Percentiles rank a stretch among this genome's conserved stretches.
These are phyloP conservation scores for Camellia japonica DNA, from an alignment of 148 eudicot species.

Conservation along the genomic window DNA sequence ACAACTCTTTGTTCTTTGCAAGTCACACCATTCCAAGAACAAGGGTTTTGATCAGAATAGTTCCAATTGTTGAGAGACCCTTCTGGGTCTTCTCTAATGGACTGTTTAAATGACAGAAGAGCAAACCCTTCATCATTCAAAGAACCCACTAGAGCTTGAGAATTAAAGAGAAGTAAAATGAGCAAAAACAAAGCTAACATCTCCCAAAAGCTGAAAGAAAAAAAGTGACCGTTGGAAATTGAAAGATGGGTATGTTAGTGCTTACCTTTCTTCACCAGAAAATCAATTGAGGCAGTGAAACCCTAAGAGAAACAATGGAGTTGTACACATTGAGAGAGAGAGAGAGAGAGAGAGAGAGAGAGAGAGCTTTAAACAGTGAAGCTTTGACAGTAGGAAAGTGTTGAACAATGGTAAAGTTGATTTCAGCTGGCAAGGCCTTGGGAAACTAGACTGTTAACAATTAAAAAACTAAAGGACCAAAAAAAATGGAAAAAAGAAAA, in stretches of 20 bases:
- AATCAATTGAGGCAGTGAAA: constrained; percentile 20
- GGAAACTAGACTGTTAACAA: constrained; percentile 25
- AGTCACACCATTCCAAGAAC: constrained; percentile 94
- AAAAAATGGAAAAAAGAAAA: background rate
- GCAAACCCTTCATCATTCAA: constrained; percentile 81
- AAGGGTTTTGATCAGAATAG: constrained; percentile 68
- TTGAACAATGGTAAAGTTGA: constrained; percentile 31
- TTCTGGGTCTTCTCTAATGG: constrained; percentile 71
- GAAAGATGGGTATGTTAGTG: background rate
- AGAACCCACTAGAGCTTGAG: constrained; percentile 31
- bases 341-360: constrained; percentile 24
- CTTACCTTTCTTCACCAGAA: constrained; percentile 33
- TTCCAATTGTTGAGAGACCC: constrained; percentile 81
- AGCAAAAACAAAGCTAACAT: constrained; percentile 47
- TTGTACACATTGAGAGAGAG: constrained; percentile 16
- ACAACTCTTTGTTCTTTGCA: constrained; percentile 74
- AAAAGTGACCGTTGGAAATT: constrained; percentile 30
- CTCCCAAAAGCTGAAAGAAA: constrained; percentile 13
- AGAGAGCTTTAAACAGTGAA: constrained; percentile 26
- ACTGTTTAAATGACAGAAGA: constrained; percentile 66
- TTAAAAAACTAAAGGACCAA: background rate
- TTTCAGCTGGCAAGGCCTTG: constrained; percentile 30
- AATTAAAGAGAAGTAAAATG: constrained; percentile 38
- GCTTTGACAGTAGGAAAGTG: constrained; percentile 19
- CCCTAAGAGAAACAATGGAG: constrained; percentile 20